Conservation (phyloP, 2,329 filamentous ascomycete genomes). For the Colletotrichum sp. region DNA sequence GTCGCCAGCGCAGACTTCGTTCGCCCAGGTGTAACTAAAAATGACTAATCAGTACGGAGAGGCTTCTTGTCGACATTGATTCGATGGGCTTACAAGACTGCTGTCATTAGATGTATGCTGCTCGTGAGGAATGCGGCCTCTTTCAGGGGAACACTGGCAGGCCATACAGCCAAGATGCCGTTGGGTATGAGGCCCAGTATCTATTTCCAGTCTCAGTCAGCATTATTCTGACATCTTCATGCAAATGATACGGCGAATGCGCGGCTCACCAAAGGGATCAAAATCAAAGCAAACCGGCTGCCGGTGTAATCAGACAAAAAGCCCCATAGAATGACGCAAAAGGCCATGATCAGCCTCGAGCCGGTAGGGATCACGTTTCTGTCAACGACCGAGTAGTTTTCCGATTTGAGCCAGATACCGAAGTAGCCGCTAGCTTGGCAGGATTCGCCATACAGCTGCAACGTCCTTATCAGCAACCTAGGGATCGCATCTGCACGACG, state of each 20-base stretch:
- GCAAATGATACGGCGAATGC: neutral
- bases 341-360: slow-evolving; percentile 24
- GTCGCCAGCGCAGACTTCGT: slow-evolving; percentile 18
- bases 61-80: accelerated
- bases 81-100: neutral
- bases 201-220: neutral
- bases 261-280: neutral
- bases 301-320: slow-evolving; percentile 25
- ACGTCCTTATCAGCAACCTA: neutral
- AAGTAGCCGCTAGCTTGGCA: slow-evolving; percentile 18
- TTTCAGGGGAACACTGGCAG: neutral
- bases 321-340: slow-evolving; percentile 23
- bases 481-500: neutral
- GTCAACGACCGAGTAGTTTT: slow-evolving; percentile 27
- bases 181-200: neutral
- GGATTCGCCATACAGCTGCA: slow-evolving; percentile 6
- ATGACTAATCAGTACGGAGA: neutral
- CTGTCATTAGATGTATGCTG: slow-evolving; percentile 10
- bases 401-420: slow-evolving; percentile 29
- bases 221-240: accelerated
- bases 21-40: slow-evolving; percentile 3
- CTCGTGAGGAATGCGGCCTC: slow-evolving; percentile 6
- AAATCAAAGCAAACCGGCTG: neutral
- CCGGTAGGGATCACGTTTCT: slow-evolving; percentile 28
- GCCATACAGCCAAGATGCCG: slow-evolving; percentile 7